Base-by-base conservation (phyloP, 2,329 filamentous ascomycete species). In the Aaosphaeria arxii region DNA sequence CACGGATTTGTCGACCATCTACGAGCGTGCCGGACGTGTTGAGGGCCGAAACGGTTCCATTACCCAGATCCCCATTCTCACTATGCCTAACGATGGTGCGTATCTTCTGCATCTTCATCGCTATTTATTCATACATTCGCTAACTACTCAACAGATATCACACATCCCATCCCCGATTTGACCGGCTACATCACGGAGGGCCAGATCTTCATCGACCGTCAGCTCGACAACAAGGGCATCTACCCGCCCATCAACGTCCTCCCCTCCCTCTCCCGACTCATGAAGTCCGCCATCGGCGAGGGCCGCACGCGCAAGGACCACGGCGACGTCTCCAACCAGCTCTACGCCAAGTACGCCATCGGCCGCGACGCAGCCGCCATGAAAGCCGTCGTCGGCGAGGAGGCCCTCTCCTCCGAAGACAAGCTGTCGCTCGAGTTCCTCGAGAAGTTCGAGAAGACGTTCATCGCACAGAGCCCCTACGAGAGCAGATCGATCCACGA, bases 211-310 rank as follows among this genome's bases (percentile, higher is more conserved):
- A 83, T 99, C 66, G 94, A 99, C 74, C 90, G 92, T 76, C 85
- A 88, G 67, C 80, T 99, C 45, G 73, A 91, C 80, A 99, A 99
- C 82, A 94, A 94, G 79, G 92, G 91, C 76, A 86, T 99, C 76
- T 96, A 96, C 80, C 94, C 94, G 45, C 94, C 94, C 17, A 99
- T 99, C 80, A 99, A 99, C 78, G 94, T 99, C 56, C 79, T 99
- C 53, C 94, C 94, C 28, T 99, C 94, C 42, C 87, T 99, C 36
- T 99, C 94, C 28, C 94, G 94, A 84, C 87, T 99, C 70, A 99
- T 99, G 94, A 99, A 99, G 77, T 99, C 94, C 66, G 94, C 94
- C 72, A 99, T 99, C 67, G 94, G 94, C 63, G 91, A 97, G 77
- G 90, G 90, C 57, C 92, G 91, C 81, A 99, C 94, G 29, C 88